Evolutionary conservation across 148 eudicot species (phyloP), one percentile per base, ranked within the genome.

Genomic region (Nyssa sinensis): DNA sequence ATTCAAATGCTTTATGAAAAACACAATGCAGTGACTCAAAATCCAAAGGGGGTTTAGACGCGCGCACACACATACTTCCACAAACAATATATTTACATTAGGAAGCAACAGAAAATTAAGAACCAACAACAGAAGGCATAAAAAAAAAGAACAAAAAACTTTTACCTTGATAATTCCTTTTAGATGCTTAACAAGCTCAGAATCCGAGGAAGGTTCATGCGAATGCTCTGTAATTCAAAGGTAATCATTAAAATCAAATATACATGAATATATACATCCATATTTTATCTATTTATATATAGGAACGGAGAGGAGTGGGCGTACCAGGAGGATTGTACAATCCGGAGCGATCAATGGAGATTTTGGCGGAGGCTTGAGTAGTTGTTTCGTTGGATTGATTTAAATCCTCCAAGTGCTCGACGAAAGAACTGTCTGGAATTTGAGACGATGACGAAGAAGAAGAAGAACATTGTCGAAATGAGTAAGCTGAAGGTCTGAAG

Each of bases 161-260:
- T 5, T 60, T 64, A 94, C 98, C 97, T 92, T 92, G 82, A 95
- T 92, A 23, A 95, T 85, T 81, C 93, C 85, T 72, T 90, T 90
- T 7, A 95, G 91, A 69, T 92, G 96, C 88, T 89, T 92, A 76
- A 88, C 96, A 37, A 95, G 93, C 89, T 90, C 98, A 62, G 97
- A 89, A 80, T 92, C 98, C 34, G 88, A 61, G 53, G 77, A 74
- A 23, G 88, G 82, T 71, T 73, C 98, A 81, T 94, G 97, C 57
- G 86, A 86, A 76, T 94, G 98, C 71, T 88, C 98, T 92, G 87
- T 53, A 74, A 80, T 28, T 57, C 41, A 62, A 35, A 44, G 19
- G 24, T n/a, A 55, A 24, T 17, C 59, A 37, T 2, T 55, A 2
- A 2, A 6, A 0, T 23, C 53, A 60, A 37, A 21, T 47, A 8